phyloP scores from a whole-genome alignment of 177 flowering plant genomes.

The Vitis hybrid region DNA sequence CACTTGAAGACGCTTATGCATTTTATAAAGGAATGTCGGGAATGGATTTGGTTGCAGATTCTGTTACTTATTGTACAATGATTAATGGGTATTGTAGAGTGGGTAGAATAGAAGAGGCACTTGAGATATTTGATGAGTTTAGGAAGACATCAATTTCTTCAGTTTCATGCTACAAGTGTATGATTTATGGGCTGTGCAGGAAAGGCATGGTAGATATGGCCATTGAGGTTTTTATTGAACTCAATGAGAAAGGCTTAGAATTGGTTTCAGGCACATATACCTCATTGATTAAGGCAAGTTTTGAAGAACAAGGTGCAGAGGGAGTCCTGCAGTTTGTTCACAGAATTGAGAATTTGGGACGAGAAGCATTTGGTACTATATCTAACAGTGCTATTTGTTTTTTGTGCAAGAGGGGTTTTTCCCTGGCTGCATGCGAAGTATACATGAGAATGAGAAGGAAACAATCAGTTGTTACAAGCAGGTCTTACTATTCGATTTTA shows the following conservation, averaged over 20 bases:
- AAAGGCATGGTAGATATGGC: constrained; percentile 64
- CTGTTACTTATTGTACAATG: constrained; percentile 62
- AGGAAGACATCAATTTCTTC: constrained; percentile 36
- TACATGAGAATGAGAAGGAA: constrained; percentile 41
- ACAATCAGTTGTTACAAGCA: constrained; percentile 29
- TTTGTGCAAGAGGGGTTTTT: constrained; percentile 49
- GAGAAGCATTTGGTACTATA: constrained; percentile 23
- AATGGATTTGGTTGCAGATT: constrained; percentile 48
- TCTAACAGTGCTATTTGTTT: constrained; percentile 48
- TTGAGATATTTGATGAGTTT: constrained; percentile 67
- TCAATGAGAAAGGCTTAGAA: constrained; percentile 37
- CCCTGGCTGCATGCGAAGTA: constrained; percentile 42
- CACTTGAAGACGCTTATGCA: constrained; percentile 54
- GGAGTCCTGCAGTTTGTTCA: constrained; percentile 48
- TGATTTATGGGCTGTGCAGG: constrained; percentile 57
- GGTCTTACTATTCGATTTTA: constrained; percentile 46
- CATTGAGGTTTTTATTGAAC: constrained; percentile 53
- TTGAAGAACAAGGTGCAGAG: constrained; percentile 34
- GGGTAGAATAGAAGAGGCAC: constrained; percentile 63
- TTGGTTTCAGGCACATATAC: constrained; percentile 33
- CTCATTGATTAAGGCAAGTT: constrained; percentile 39
- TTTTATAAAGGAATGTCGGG: constrained; percentile 49
- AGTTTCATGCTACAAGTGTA: constrained; percentile 48
- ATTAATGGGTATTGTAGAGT: constrained; percentile 67
- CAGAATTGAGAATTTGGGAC: constrained; percentile 30